A percentile compares a stretch with the other conserved stretches of the same genome.
Evolutionary conservation across 1,284 basidiomycete genomes (phyloP).

Genomic region (Sporisorium iseilematis-ciliati): DNA sequence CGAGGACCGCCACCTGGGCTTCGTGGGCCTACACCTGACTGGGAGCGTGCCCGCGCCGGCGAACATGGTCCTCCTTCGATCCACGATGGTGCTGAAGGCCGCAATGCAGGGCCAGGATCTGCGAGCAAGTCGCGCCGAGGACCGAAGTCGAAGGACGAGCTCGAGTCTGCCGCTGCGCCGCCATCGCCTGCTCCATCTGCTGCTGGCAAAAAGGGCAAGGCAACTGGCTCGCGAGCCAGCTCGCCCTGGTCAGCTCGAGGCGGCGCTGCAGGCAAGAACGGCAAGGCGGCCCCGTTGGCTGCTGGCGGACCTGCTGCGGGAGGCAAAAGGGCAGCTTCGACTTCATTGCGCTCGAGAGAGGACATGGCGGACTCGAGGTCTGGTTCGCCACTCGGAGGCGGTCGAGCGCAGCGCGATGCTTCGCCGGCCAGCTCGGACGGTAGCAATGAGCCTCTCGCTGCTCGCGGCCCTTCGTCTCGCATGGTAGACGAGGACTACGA

Average conservation of each 20-base stretch:
- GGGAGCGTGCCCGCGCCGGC: conserved; percentile 36
- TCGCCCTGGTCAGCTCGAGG: conserved; percentile 48
- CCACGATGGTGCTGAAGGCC: conserved; percentile 27
- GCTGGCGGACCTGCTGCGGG: not conserved
- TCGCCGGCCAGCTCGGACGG: conserved; percentile 56
- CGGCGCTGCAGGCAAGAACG: conserved; percentile 28
- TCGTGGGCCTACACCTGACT: conserved; percentile 44
- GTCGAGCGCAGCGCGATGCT: conserved; percentile 27
- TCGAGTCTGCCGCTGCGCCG: conserved; percentile 33
- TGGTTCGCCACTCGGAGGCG: conserved; percentile 26
- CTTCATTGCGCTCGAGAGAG: conserved; percentile 26
- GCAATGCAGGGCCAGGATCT: conserved; percentile 14
- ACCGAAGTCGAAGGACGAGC: conserved; percentile 45
- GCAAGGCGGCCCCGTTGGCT: conserved; percentile 11
- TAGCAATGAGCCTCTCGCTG: conserved; percentile 56
- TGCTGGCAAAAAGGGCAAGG: conserved; percentile 44
- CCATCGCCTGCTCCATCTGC: conserved; percentile 48
- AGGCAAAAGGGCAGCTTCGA: conserved; percentile 31
- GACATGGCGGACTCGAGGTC: conserved; percentile 28
- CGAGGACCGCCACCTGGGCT: conserved; percentile 27
- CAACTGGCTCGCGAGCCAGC: conserved; percentile 44
- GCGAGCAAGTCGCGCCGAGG: conserved; percentile 40
- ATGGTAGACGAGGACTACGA: conserved; percentile 68
- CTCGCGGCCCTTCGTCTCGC: conserved; percentile 44
- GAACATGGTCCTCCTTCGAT: conserved; percentile 26